Evolutionary conservation across 163 green algal genomes (phyloP), one percentile per base, ranked within the genome.

Genomic region (Scenedesmus sp.): DNA sequence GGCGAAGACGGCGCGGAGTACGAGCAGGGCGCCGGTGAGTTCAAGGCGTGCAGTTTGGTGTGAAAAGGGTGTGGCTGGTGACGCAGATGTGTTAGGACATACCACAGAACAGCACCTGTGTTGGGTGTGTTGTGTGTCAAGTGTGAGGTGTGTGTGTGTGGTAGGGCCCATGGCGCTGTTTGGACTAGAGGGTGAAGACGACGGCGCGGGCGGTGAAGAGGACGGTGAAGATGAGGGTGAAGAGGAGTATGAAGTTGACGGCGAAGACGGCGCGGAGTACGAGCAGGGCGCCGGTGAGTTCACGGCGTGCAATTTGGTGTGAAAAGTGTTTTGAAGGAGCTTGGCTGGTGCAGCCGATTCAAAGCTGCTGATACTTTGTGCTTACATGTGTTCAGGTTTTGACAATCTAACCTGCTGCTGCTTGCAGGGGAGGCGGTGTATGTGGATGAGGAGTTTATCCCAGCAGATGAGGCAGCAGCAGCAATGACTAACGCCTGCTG

Each of bases 231-330:
- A 64, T 9, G 6, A 64, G 59, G 6, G 59, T 64, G 59, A 64
- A 64, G 59, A 52, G 2, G 84, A 76, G 13, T 52, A 89, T 59
- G 84, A 89, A 88, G 84, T 18, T 23, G 60, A 89, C 12, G 84
- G 73, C 26, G 60, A 76, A 62, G 84, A 82, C 16, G 84, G 76
- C 76, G 76, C 10, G 7, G 67, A 79, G 67, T 79, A 79, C 6
- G 67, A 12, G 20, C 67, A 79, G 67, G 67, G 67, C 20, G 67
- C 67, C 2, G 67, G 83, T 88, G 56, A 56, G 83, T 76, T 88
- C 26, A 56, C 66, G 6, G 34, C 77, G 83, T 77, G 67, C 46
- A 79, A 52, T 52, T 18, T 12, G 10, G 62, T 16, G 3, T 20
- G 62, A 10, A 20, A 5, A 5, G 62, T 5, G 10, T 13, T 56